Conservation (phyloP, 2,329 filamentous ascomycete genomes). For the Fusarium chaquense region DNA sequence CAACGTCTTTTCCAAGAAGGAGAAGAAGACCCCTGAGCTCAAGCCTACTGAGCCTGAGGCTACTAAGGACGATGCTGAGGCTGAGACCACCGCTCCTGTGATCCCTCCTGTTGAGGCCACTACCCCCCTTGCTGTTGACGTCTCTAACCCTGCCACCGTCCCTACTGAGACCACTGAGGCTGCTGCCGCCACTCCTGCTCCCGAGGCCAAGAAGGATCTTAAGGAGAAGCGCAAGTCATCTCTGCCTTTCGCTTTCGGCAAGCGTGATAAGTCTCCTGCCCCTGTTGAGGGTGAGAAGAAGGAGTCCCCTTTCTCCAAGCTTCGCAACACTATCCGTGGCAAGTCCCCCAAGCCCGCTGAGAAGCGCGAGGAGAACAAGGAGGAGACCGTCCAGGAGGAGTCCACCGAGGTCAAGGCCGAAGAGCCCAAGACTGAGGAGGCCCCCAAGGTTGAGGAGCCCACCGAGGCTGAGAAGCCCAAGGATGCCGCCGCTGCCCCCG, state of each 20-base stretch:
- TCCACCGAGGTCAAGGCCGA: slow-evolving; percentile 54
- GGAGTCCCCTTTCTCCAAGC: slow-evolving; percentile 70
- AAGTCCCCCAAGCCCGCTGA: slow-evolving; percentile 57
- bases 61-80: slow-evolving; percentile 60
- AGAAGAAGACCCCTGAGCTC: slow-evolving; percentile 69
- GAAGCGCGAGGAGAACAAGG: slow-evolving; percentile 53
- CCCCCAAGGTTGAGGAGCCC: slow-evolving; percentile 68
- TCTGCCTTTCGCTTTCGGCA: slow-evolving; percentile 78
- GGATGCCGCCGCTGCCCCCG: slow-evolving; percentile 58
- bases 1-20: slow-evolving; percentile 64
- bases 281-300: slow-evolving; percentile 73
- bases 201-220: slow-evolving; percentile 70
- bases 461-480: slow-evolving; percentile 58
- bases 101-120: slow-evolving; percentile 70
- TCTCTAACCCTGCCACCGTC: slow-evolving; percentile 60
- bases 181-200: slow-evolving; percentile 57
- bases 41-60: slow-evolving; percentile 57
- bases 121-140: slow-evolving; percentile 68
- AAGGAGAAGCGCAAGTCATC: slow-evolving; percentile 90
- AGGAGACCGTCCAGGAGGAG: slow-evolving; percentile 56
- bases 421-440: slow-evolving; percentile 52
- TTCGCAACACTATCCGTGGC: slow-evolving; percentile 68
- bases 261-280: slow-evolving; percentile 75
- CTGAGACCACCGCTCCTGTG: slow-evolving; percentile 67
- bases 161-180: slow-evolving; percentile 62